Evolutionary conservation across 768 basidiomycete species (phyloP), one percentile per base, ranked within the genome.

Genomic region (Lepiota venenata): DNA sequence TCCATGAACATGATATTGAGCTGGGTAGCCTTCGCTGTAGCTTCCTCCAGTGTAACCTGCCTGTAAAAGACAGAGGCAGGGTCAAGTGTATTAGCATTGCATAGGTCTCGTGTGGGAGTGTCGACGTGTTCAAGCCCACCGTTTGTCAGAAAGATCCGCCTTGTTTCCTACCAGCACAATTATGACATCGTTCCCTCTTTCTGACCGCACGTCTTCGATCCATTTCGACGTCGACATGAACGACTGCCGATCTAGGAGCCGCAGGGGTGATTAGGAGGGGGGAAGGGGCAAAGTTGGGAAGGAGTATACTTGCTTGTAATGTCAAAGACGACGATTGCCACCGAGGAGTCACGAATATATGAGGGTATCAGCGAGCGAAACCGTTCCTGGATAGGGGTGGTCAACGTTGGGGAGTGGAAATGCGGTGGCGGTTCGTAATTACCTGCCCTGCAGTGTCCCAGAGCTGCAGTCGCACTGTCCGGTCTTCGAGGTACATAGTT

Each of bases 371-470:
- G 75, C 14, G 93, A 96, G 50, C 97, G 83, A 71, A 98, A 99
- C 18, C 97, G 87, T 77, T 99, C 97, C 93, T 97, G 63, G 3
- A 40, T 15, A 55, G 27, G 25, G 25, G 25, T 27, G n/a, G 25
- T 16, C 18, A 56, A 49, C 16, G 25, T 22, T 21, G 51, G 27
- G 4, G 18, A 15, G 4, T n/a, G 12, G 21, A 18, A 21, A 27
- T 18, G 43, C 20, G 21, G 18, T 29, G 27, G 2, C 5, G 5
- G 39, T 44, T 45, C 20, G 42, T 25, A 43, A 55, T 77, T 65
- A 87, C 92, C 79, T 94, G 94, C 50, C 92, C 93, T 58, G 96
- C 96, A 52, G 97, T 99, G 70, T 99, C 97, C 97, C 97, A 99
- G 14, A 99, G 75, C 67, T 99, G 97, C 71, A 99, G 74, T 66